Evolutionary conservation across 345 rosid genomes (phyloP).

Genomic region (Sonneratia alba): DNA sequence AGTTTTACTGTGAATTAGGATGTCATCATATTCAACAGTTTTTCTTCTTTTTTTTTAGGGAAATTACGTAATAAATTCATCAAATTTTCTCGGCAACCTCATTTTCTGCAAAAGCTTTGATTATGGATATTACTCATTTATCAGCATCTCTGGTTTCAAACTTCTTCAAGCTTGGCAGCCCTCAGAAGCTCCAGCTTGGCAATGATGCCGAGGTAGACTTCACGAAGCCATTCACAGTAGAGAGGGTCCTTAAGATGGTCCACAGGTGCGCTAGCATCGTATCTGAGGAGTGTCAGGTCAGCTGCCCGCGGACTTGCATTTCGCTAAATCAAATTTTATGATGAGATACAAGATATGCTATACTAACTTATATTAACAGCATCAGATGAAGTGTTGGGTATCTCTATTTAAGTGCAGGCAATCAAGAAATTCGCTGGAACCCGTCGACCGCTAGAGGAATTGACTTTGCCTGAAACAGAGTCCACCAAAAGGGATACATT

Average conservation of each 20-base stretch:
- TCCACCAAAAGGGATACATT: background rate
- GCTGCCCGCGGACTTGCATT: too few species aligned
- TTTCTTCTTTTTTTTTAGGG: too few species aligned
- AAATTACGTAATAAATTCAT: background rate
- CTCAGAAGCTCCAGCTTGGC: conserved; percentile 67
- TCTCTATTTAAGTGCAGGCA: conserved; percentile 5
- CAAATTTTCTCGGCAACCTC: background rate
- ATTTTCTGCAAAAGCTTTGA: background rate
- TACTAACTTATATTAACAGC: too few species aligned
- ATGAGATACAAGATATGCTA: too few species aligned
- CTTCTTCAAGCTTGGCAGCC: conserved; percentile 62
- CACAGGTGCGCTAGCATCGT: too few species aligned
- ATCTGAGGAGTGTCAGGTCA: too few species aligned
- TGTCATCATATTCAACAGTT: background rate
- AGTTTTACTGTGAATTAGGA: too few species aligned
- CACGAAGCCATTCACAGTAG: conserved; percentile 8
- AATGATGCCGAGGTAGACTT: conserved; percentile 86
- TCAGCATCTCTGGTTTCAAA: background rate
- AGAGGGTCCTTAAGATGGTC: too few species aligned
- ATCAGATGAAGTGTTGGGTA: too few species aligned
- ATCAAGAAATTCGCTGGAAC: conserved; percentile 3
- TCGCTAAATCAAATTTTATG: too few species aligned
- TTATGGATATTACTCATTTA: background rate
- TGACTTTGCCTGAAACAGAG: conserved; percentile 28
- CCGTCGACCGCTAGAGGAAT: conserved; percentile 28